Evolutionary conservation across 805 yeast genomes (phyloP).

Genomic region (Candida loeiensis): DNA sequence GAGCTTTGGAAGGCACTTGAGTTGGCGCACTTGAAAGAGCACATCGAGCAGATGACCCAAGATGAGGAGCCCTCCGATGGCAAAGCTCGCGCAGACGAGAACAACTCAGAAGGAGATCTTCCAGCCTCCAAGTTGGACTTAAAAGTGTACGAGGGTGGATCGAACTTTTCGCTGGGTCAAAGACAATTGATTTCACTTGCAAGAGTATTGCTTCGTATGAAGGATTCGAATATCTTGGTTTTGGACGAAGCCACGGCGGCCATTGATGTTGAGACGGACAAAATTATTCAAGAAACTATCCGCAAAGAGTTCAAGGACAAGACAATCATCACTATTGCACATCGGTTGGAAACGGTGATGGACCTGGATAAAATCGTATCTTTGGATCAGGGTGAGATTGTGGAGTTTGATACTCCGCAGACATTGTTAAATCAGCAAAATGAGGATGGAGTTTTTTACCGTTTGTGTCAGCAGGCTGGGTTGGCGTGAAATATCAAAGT

Average conservation of each 20-base stretch:
- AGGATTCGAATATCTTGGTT: constrained; percentile 22
- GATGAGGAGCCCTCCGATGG: constrained; percentile 3
- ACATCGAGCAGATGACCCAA: constrained; percentile 12
- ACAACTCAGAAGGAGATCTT: constrained; percentile 3
- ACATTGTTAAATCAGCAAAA: constrained; percentile 37
- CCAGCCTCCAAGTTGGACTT: constrained; percentile 21
- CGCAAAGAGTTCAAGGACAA: constrained; percentile 66
- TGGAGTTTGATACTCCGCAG: constrained; percentile 73
- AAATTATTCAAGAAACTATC: constrained; percentile 76
- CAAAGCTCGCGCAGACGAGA: too few relatives aligned
- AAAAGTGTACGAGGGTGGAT: constrained; percentile 63
- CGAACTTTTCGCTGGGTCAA: constrained; percentile 85
- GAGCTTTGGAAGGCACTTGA: constrained; percentile 22
- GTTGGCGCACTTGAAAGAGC: constrained; percentile 19
- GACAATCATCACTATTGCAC: constrained; percentile 88
- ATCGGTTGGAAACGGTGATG: constrained; percentile 81
- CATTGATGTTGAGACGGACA: constrained; percentile 84
- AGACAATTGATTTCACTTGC: constrained; percentile 83
- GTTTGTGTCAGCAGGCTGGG: constrained; percentile 47
- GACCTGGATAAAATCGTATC: constrained; percentile 79
- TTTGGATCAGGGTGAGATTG: constrained; percentile 66
- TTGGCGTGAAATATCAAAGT: too few relatives aligned
- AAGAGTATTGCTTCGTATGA: constrained; percentile 60
- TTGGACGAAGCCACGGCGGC: constrained; percentile 54
- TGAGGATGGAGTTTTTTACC: constrained; percentile 46